These are phyloP conservation scores for Phtheirospermum japonicum DNA, from an alignment of 257 asterid genomes.

Conservation along the genomic window DNA sequence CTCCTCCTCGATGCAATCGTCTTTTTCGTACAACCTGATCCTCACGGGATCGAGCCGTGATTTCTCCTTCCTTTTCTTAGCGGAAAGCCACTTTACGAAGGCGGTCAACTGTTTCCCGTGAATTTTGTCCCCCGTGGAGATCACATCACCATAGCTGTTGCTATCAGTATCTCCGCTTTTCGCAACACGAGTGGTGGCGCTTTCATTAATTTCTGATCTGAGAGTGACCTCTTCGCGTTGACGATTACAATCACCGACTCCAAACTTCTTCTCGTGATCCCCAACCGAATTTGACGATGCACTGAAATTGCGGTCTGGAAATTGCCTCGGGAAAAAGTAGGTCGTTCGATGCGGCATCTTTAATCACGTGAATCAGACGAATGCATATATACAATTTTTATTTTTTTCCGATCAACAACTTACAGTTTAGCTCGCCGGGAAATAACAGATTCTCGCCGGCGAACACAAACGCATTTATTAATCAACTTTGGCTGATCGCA, in stretches of 20 bases:
- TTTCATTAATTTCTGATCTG: slow-evolving; percentile 8
- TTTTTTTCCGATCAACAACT: no score
- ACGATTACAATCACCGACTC: slow-evolving; percentile 28
- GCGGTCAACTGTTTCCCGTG: slow-evolving; percentile 70
- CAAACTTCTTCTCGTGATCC: slow-evolving; percentile 71
- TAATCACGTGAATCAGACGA: slow-evolving; percentile 40
- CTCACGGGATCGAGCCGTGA: slow-evolving; percentile 46
- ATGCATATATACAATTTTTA: neutral
- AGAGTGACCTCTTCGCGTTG: slow-evolving; percentile 22
- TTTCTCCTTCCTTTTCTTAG: slow-evolving; percentile 50
- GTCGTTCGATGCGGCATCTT: slow-evolving; percentile 95
- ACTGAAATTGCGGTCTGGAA: slow-evolving; percentile 59
- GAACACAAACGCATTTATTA: slow-evolving; percentile 20
- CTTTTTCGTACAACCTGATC: slow-evolving; percentile 32
- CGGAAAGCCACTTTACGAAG: slow-evolving; percentile 57
- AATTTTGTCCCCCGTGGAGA: slow-evolving; percentile 60
- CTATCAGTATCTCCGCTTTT: slow-evolving; percentile 7
- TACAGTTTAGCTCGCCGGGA: slow-evolving; percentile 18
- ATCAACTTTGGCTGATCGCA: no score
- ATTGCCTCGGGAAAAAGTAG: slow-evolving; percentile 83
- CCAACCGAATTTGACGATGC: slow-evolving; percentile 44
- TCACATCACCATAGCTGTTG: slow-evolving; percentile 17
- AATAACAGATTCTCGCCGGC: slow-evolving; percentile 22
- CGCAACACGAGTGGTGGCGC: neutral
- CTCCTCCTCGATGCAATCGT: slow-evolving; percentile 34